Evolutionary conservation across 2,329 filamentous ascomycete species (phyloP).

Genomic region (Hymenoscyphus infarciens): DNA sequence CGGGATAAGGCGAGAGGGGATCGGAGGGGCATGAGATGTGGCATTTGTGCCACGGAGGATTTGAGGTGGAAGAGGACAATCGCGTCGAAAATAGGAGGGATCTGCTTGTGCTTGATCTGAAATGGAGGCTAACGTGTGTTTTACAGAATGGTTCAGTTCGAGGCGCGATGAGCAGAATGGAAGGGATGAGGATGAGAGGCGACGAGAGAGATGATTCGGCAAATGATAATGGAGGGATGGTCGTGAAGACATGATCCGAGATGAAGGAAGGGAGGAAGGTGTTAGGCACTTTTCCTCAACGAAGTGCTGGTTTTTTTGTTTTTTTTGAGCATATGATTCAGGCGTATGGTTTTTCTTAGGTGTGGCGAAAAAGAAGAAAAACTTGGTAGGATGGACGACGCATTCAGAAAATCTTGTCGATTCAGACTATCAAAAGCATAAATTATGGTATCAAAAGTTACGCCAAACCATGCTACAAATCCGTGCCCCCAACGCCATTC

Average conservation of each 20-base stretch:
- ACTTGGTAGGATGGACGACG: neutral
- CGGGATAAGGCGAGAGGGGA: neutral
- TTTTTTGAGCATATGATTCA: slow-evolving; percentile 1
- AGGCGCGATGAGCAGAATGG: slow-evolving; percentile 64
- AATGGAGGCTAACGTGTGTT: slow-evolving; percentile 23
- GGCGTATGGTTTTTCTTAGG: neutral
- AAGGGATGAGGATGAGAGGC: neutral
- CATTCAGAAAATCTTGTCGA: neutral
- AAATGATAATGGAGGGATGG: neutral
- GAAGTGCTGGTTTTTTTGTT: neutral
- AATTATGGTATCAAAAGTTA: slow-evolving; percentile 10
- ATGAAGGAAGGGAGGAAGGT: neutral
- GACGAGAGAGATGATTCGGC: slow-evolving; percentile 6
- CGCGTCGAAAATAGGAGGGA: neutral
- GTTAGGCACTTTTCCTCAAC: neutral
- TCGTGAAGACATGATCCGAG: neutral
- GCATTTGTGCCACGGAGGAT: too few species aligned
- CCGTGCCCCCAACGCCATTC: neutral
- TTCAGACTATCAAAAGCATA: slow-evolving; percentile 1
- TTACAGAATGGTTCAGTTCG: slow-evolving; percentile 93
- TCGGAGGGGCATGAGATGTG: neutral
- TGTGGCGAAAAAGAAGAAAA: neutral
- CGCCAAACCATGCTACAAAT: slow-evolving; percentile 8
- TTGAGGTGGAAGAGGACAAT: neutral
- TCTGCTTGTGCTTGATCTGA: neutral